Evolutionary conservation across 2,329 filamentous ascomycete genomes (phyloP), one percentile per base, ranked within the genome.

Genomic region (Epichloe hybrida): DNA sequence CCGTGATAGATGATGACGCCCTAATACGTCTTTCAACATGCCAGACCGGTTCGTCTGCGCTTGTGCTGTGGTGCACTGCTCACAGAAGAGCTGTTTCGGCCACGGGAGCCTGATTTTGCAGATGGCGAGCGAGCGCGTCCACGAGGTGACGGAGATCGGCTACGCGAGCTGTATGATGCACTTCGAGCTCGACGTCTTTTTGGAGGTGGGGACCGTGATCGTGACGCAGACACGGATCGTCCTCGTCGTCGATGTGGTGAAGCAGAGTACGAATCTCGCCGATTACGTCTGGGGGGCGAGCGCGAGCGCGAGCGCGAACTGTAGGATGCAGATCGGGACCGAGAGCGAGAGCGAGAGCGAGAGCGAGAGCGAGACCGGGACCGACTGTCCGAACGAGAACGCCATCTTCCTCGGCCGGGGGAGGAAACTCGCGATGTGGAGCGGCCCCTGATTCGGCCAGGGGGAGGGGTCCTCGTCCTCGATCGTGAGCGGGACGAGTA

Each of bases 401-500:
- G 50, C 9, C 48, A 41, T 38, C 47, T 49, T 37, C 48, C 35
- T 7, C 47, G 47, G 31, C 44, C 40, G 23, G 39, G 23, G 9
- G 41, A 38, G 4, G 52, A 45, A 35, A 38, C 41, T 37, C 54
- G 45, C 38, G 54, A 52, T 3, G 35, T 36, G 39, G 54, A 54
- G n/a, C 54, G 51, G 12, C 48, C 53, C 8, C 52, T 45, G 20
- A 50, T 46, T 20, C 49, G 37, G n/a, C 23, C 23, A 7, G 23
- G 23, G 40, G 8, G 39, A 46, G 7, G 45, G 36, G 45, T 39
- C 45, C 45, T 39, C n/a, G 43, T 49, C 40, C 53, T 49, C 13
- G 53, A 55, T 8, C 54, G 51, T 21, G 51, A 52, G 11, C 51
- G 49, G 12, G 49, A 53, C n/a, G 53, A 56, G 31, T 50, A 54